Evolutionary conservation across 345 rosid genomes (phyloP), one percentile per base, ranked within the genome.

Genomic region (Combretum micranthum): DNA sequence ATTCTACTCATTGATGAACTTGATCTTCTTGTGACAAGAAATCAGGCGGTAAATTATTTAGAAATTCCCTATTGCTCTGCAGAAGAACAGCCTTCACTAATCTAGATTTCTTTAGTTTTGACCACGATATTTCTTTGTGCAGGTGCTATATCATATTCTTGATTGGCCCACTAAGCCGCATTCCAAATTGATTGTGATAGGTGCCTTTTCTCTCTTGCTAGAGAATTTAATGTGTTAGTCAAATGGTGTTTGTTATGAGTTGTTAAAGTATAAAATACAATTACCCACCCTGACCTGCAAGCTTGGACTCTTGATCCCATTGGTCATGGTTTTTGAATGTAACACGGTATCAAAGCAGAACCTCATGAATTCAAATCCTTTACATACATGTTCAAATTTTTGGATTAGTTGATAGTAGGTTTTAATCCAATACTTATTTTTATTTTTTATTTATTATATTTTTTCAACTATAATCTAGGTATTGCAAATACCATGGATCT

Each of bases 401-500:
- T 12, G 18, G 52, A 22, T 15, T 49, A 17, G 13, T 6, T 49
- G 52, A 15, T 3, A 12, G 4, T 20, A 2, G 6, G 15, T 52
- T 15, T 20, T 49, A 47, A 20, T 16, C 45, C 2, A 47, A 55
- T 53, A 52, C 17, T 32, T 55, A 53, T 16, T 21, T 39, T n/a
- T 22, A n/a, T n/a, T n/a, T n/a, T n/a, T n/a, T n/a, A n/a, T n/a
- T n/a, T n/a, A n/a, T n/a, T n/a, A n/a, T 57, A 39, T 54, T 42
- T 37, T 21, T 32, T 52, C 7, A 52, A 20, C 26, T 55, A 50
- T 53, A 55, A 60, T 72, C 64, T 73, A 83, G 98, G 98, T 47
- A 86, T 92, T 69, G 96, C 98, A 62, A 92, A 92, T 70, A 92
- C 98, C 20, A 92, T 92, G 98, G 97, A 92, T 75, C 96, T 92